These are phyloP conservation scores for Beauveria medogensis DNA, from an alignment of 2,329 filamentous ascomycete genomes.

Conservation along the genomic window DNA sequence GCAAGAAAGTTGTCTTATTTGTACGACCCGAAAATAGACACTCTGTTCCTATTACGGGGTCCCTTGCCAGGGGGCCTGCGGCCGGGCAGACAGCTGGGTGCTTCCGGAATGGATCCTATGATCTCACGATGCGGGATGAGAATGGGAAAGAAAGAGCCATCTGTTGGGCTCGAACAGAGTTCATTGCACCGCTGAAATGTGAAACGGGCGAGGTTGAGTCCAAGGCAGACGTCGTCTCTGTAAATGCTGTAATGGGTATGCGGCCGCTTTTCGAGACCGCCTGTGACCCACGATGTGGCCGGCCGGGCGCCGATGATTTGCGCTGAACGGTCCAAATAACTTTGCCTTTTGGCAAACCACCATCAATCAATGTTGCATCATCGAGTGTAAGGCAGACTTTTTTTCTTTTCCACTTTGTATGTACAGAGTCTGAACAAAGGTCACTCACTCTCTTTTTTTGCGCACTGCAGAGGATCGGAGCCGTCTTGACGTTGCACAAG, in stretches of 20 bases:
- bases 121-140: neutral
- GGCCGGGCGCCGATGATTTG: neutral
- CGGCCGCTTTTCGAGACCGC: conserved; percentile 1
- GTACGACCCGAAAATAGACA: neutral
- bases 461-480: neutral
- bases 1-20: neutral
- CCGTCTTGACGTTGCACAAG: neutral
- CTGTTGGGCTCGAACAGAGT: too few relatives aligned
- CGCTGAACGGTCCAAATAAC: neutral
- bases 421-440: neutral
- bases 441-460: too few relatives aligned
- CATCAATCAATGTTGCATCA: neutral
- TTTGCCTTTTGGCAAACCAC: neutral
- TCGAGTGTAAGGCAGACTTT: neutral
- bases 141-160: too few relatives aligned
- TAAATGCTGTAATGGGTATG: neutral
- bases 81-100: neutral
- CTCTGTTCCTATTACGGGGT: neutral
- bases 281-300: neutral
- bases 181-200: neutral
- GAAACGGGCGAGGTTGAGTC: conserved; percentile 7
- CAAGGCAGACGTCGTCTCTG: neutral
- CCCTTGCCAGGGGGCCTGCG: neutral
- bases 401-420: neutral
- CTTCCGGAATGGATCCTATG: neutral